Evolutionary conservation across 768 basidiomycete species (phyloP), one percentile per base, ranked within the genome.

Genomic region (Amanita muscaria): DNA sequence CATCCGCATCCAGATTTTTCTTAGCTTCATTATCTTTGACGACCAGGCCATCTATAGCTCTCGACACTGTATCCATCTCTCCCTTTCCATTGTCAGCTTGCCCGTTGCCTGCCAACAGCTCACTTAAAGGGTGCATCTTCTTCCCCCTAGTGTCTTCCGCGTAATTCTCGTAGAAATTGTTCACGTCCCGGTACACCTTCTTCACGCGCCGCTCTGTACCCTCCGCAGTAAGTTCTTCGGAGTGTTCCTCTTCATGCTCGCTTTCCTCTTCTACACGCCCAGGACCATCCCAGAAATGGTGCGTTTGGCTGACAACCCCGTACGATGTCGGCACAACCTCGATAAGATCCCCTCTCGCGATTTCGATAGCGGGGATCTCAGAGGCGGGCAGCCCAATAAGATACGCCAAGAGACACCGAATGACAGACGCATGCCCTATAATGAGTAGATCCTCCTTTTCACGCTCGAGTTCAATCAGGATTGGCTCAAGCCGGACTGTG

Each of bases 361-460:
- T 84, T 63, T 98, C 94, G 43, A 98, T 94, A 1, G 91, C 93
- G 0, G 96, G 96, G 35, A 99, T 96, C 60, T 99, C 96, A 21
- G 85, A 84, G 0, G 94, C 90, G 4, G 92, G 90, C 3, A 98
- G 71, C 5, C 96, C 96, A 52, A 91, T 90, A 54, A 91, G 80
- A 61, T 91, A 91, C 2, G 92, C 84, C 35, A 97, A 76, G 47
- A 99, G 72, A 66, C 96, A 99, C 14, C 96, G 82, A 55, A 98
- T 96, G 59, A 98, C 96, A 31, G 91, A 94, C 12, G 93, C 90
- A 59, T 97, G 93, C 1, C 91, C 93, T 53, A 98, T 89, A 62
- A 99, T 97, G 30, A 99, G 72, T 4, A 99, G 68, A 64, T 98
- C 96, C 55, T 96, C 90, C 56, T 86, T 80, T 62, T 91, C 86